These are phyloP conservation scores for Arthroderma sp. DNA, from an alignment of 2,329 filamentous ascomycete species.

Conservation along the genomic window DNA sequence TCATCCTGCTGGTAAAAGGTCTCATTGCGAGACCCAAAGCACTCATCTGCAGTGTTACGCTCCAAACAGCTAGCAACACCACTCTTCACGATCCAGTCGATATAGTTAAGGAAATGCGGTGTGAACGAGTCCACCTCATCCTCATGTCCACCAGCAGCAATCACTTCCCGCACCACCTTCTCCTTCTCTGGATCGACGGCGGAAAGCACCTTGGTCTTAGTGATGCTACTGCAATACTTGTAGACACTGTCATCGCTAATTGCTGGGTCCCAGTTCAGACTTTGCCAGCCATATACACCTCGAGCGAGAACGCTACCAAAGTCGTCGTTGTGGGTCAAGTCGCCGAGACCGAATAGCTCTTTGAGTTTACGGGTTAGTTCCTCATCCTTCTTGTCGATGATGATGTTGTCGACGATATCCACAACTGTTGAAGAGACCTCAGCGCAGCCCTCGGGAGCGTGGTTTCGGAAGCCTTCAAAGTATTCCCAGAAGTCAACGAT, in stretches of 20 bases:
- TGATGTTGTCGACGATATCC: conserved; percentile 46
- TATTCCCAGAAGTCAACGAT: conserved; percentile 65
- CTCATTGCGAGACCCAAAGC: conserved; percentile 38
- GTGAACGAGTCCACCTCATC: conserved; percentile 29
- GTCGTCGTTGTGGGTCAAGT: conserved; percentile 35
- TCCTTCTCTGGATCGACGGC: conserved; percentile 25
- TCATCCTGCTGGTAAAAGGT: conserved; percentile 34
- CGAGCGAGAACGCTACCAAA: conserved; percentile 37
- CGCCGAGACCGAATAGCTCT: conserved; percentile 36
- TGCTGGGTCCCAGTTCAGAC: conserved; percentile 47
- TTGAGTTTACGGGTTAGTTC: conserved; percentile 37
- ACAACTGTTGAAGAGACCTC: conserved; percentile 48
- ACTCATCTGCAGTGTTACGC: conserved; percentile 34
- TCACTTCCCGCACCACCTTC: conserved; percentile 30
- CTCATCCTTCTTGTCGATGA: conserved; percentile 36
- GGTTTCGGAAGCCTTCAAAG: conserved; percentile 44
- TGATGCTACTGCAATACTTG: conserved; percentile 45
- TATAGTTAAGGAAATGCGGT: conserved; percentile 43
- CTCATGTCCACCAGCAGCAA: conserved; percentile 36
- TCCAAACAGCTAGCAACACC: conserved; percentile 26
- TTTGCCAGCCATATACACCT: conserved; percentile 41
- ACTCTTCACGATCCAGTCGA: conserved; percentile 40
- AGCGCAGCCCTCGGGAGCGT: conserved; percentile 50
- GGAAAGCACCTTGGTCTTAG: conserved; percentile 32
- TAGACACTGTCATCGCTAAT: conserved; percentile 37